Conservation (phyloP, 2,329 filamentous ascomycete species). For the Colletotrichum destructivum region DNA sequence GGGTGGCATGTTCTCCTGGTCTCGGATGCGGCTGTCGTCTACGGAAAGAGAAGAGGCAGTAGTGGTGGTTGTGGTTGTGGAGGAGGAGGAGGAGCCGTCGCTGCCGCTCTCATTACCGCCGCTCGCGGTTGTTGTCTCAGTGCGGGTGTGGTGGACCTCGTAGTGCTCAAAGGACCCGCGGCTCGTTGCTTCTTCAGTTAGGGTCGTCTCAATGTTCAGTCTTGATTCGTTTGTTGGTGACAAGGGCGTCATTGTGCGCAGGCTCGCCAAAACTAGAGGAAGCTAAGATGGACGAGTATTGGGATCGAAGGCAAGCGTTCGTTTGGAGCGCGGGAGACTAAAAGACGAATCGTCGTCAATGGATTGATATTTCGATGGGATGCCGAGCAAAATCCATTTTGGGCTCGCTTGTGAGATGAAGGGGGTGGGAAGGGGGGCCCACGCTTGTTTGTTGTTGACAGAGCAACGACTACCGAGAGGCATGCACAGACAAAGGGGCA, state of each 20-base stretch:
- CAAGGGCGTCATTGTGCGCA: slow-evolving; percentile 56
- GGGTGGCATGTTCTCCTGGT: slow-evolving; percentile 65
- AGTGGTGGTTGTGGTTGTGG: slow-evolving; percentile 38
- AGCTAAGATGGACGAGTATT: not conserved
- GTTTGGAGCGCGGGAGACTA: slow-evolving; percentile 16
- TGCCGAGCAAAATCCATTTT: slow-evolving; percentile 32
- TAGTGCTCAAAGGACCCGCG: slow-evolving; percentile 52
- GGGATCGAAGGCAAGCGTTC: slow-evolving; percentile 22
- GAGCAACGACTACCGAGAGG: slow-evolving; percentile 38
- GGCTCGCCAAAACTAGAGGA: slow-evolving; percentile 14
- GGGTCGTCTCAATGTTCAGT: slow-evolving; percentile 51
- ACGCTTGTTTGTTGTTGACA: slow-evolving; percentile 42
- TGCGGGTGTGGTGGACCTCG: slow-evolving; percentile 51
- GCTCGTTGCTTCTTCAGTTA: slow-evolving; percentile 46
- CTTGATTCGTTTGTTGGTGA: slow-evolving; percentile 55
- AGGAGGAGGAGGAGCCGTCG: slow-evolving; percentile 38
- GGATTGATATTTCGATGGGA: slow-evolving; percentile 40
- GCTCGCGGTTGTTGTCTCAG: slow-evolving; percentile 44
- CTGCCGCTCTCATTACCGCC: slow-evolving; percentile 40
- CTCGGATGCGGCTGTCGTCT: slow-evolving; percentile 52
- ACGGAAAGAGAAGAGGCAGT: slow-evolving; percentile 44
- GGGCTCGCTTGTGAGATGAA: slow-evolving; percentile 43
- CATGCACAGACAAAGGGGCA: slow-evolving; percentile 38
- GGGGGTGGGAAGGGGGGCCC: slow-evolving; percentile 35
- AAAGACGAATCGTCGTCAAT: slow-evolving; percentile 28